Conservation (phyloP, 1,139 yeast genomes). For the Suhomyces guaymorum region DNA sequence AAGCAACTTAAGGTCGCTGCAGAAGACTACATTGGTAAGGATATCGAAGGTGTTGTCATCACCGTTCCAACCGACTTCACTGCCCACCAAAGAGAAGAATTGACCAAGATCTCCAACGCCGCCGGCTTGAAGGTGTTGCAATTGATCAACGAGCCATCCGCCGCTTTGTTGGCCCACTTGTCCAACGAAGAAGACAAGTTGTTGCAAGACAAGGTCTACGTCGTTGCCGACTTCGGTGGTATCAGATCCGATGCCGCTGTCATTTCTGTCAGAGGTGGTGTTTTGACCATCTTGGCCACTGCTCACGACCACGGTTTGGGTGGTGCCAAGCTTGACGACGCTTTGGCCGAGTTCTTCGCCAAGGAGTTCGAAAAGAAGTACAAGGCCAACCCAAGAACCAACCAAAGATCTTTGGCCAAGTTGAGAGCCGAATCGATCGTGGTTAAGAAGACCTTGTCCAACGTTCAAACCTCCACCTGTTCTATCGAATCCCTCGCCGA, state of each 20-base stretch:
- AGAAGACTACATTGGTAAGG: conserved; percentile 83
- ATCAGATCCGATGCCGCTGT: conserved; percentile 96
- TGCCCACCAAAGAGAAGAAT: conserved; percentile 66
- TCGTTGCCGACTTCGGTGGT: conserved; percentile 97
- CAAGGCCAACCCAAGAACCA: conserved; percentile 77
- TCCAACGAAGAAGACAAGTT: conserved; percentile 55
- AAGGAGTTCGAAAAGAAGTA: conserved; percentile 91
- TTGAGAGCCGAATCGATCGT: conserved; percentile 79
- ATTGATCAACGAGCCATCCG: conserved; percentile 88
- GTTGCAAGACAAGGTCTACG: conserved; percentile 73
- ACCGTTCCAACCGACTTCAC: conserved; percentile 91
- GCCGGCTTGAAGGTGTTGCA: conserved; percentile 85
- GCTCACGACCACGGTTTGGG: conserved; percentile 83
- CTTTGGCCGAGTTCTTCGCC: conserved; percentile 80
- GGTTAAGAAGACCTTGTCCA: conserved; percentile 89
- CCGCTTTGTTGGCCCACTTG: conserved; percentile 83
- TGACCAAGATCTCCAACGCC: conserved; percentile 60
- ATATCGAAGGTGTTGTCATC: conserved; percentile 79
- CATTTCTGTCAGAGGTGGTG: conserved; percentile 89
- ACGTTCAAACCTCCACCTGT: conserved; percentile 84
- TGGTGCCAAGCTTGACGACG: conserved; percentile 81
- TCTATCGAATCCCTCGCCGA: conserved; percentile 95
- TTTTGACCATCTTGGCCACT: conserved; percentile 85
- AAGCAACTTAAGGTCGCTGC: conserved; percentile 84
- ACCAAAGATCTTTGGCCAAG: conserved; percentile 85